Evolutionary conservation across 495 filamentous ascomycete genomes (phyloP).

Genomic region (Penicillium atrosanguineum): DNA sequence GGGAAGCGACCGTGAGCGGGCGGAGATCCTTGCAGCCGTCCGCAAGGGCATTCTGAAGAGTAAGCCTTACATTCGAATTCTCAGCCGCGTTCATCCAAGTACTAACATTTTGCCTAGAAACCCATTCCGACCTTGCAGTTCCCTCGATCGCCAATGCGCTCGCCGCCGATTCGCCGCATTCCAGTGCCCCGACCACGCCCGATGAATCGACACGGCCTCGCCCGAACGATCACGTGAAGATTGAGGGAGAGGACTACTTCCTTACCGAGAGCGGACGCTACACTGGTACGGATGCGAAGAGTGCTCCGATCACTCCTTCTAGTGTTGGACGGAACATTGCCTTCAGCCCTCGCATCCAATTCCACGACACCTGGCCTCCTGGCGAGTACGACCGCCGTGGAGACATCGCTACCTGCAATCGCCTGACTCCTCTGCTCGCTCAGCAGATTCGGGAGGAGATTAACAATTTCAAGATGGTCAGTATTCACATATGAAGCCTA

Average conservation of each 20-base stretch:
- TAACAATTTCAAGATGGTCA: constrained; percentile 98
- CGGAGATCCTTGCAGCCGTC: constrained; percentile 84
- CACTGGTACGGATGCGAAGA: constrained; percentile 60
- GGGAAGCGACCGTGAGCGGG: constrained; percentile 85
- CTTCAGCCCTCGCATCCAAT: constrained; percentile 91
- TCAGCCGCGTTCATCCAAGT: background rate
- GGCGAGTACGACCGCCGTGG: constrained; percentile 95
- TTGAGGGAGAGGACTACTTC: constrained; percentile 88
- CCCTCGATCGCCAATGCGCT: constrained; percentile 64
- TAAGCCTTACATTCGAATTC: constrained; percentile 40
- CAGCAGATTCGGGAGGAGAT: constrained; percentile 99
- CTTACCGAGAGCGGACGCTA: constrained; percentile 63
- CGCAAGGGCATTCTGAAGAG: constrained; percentile 95
- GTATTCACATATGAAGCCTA: background rate
- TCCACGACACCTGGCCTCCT: constrained; percentile 93
- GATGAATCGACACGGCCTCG: constrained; percentile 64
- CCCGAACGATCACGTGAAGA: constrained; percentile 63
- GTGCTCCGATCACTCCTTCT: constrained; percentile 74
- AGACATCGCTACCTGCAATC: constrained; percentile 97
- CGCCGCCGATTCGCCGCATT: constrained; percentile 70
- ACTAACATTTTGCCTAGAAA: constrained; percentile 34
- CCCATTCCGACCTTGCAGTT: constrained; percentile 59
- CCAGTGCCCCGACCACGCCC: constrained; percentile 80
- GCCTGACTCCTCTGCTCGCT: constrained; percentile 91
- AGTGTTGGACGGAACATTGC: constrained; percentile 71